Percentiles rank a stretch among this genome's conserved stretches.
phyloP scores from a whole-genome alignment of 352 stramenopile genomes.

The Pythium myriotylum region DNA sequence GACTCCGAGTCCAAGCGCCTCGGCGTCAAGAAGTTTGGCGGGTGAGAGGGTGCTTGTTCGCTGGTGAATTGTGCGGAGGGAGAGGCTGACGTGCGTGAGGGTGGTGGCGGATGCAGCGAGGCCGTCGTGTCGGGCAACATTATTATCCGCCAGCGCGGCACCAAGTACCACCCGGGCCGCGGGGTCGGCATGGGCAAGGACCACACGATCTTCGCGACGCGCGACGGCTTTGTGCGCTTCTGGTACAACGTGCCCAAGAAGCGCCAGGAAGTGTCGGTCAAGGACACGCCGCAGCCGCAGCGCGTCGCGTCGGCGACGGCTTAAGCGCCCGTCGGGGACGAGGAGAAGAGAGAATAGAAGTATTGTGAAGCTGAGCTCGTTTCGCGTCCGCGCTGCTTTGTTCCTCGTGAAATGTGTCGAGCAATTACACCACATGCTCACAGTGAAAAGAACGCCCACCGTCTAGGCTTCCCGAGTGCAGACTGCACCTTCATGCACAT shows the following conservation, averaged over 20 bases:
- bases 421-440: too few relatives aligned
- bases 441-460: too few relatives aligned
- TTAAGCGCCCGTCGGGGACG: conserved; percentile 10
- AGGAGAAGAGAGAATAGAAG: conserved; percentile 26
- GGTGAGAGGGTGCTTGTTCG: conserved; percentile 57
- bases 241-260: conserved; percentile 89
- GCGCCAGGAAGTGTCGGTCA: conserved; percentile 86
- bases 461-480: too few relatives aligned
- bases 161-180: conserved; percentile 94
- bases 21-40: conserved; percentile 97
- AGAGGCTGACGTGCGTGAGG: conserved; percentile 1
- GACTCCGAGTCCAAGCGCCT: conserved; percentile 97
- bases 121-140: conserved; percentile 95
- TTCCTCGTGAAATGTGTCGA: too few relatives aligned
- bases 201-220: conserved; percentile 92
- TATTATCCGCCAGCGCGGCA: conserved; percentile 97
- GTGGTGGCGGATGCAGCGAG: conserved; percentile 40
- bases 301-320: conserved; percentile 26
- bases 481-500: too few relatives aligned
- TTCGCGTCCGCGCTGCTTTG: too few relatives aligned
- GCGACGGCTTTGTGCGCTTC: conserved; percentile 90
- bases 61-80: background rate
- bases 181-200: conserved; percentile 95
- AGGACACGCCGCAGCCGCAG: conserved; percentile 66
- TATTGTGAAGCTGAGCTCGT: conserved; percentile 15